These are phyloP conservation scores for Penicillium manginii DNA, from an alignment of 495 filamentous ascomycete species.

Conservation along the genomic window DNA sequence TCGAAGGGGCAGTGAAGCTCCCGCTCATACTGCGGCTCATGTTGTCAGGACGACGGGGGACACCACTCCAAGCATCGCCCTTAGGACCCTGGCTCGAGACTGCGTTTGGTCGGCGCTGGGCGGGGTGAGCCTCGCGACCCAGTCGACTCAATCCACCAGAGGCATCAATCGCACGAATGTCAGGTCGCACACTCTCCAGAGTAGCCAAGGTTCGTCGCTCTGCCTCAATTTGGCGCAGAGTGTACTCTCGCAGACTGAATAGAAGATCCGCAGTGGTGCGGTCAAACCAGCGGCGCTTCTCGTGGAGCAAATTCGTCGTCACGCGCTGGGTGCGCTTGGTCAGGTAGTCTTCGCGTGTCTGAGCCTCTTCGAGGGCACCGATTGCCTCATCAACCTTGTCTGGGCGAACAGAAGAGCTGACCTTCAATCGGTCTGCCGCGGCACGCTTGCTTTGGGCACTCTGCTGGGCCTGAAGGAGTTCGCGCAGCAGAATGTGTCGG, in stretches of 20 bases:
- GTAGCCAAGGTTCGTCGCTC: conserved; percentile 91
- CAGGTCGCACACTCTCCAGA: conserved; percentile 86
- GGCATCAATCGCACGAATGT: conserved; percentile 89
- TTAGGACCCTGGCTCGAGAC: conserved; percentile 89
- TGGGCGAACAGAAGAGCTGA: conserved; percentile 76
- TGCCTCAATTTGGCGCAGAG: conserved; percentile 91
- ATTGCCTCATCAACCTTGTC: conserved; percentile 99
- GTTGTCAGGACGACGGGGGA: conserved; percentile 79
- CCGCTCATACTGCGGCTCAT: conserved; percentile 76
- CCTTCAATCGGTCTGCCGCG: conserved; percentile 86
- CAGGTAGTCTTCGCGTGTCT: conserved; percentile 75
- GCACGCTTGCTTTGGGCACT: conserved; percentile 73
- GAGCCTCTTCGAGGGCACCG: conserved; percentile 82
- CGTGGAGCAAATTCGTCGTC: conserved; percentile 83
- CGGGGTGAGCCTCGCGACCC: conserved; percentile 84
- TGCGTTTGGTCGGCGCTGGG: conserved; percentile 72
- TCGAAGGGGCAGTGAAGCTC: conserved; percentile 53
- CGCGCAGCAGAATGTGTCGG: conserved; percentile 95
- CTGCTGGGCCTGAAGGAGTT: conserved; percentile 86
- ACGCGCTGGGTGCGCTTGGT: conserved; percentile 82
- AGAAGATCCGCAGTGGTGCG: conserved; percentile 82
- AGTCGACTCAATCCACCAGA: conserved; percentile 86
- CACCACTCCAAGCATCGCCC: conserved; percentile 96
- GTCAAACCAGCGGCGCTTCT: conserved; percentile 89
- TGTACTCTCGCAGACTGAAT: conserved; percentile 84